Conservation (phyloP, 2,329 filamentous ascomycete genomes). For the Byssothecium circinans region DNA sequence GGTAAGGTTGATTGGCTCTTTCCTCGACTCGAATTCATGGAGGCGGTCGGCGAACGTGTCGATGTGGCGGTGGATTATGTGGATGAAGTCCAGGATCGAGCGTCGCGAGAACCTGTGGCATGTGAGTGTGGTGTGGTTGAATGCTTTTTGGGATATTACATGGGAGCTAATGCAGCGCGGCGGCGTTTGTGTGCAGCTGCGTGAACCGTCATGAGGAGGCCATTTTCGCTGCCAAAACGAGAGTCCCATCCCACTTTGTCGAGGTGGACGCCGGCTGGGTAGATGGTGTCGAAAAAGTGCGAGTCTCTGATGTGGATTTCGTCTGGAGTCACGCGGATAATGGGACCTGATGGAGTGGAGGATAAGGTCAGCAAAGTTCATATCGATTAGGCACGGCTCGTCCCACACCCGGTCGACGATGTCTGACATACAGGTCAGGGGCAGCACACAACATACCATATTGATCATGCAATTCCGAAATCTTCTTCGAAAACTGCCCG, state of each 20-base stretch:
- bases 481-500: slow-evolving; percentile 37
- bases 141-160: slow-evolving; percentile 12
- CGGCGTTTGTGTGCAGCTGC: slow-evolving; percentile 34
- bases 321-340: slow-evolving; percentile 47
- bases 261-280: slow-evolving; percentile 32
- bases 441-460: slow-evolving; percentile 26
- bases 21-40: slow-evolving; percentile 32
- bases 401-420: no score
- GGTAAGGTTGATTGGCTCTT: slow-evolving; percentile 34
- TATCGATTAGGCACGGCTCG: neutral
- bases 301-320: slow-evolving; percentile 49
- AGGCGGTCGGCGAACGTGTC: slow-evolving; percentile 33
- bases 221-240: slow-evolving; percentile 31
- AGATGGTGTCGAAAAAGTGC: slow-evolving; percentile 43
- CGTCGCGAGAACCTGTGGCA: slow-evolving; percentile 38
- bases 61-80: slow-evolving; percentile 41
- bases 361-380: slow-evolving; percentile 2
- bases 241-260: slow-evolving; percentile 42
- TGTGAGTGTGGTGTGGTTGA: slow-evolving; percentile 7
- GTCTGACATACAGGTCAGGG: neutral
- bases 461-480: slow-evolving; percentile 33
- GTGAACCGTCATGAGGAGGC: slow-evolving; percentile 32
- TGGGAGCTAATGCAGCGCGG: slow-evolving; percentile 34
- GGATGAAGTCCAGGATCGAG: slow-evolving; percentile 38
- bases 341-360: slow-evolving; percentile 37